Conservation (phyloP, 2,329 filamentous ascomycete genomes). For the Nemania abortiva region DNA sequence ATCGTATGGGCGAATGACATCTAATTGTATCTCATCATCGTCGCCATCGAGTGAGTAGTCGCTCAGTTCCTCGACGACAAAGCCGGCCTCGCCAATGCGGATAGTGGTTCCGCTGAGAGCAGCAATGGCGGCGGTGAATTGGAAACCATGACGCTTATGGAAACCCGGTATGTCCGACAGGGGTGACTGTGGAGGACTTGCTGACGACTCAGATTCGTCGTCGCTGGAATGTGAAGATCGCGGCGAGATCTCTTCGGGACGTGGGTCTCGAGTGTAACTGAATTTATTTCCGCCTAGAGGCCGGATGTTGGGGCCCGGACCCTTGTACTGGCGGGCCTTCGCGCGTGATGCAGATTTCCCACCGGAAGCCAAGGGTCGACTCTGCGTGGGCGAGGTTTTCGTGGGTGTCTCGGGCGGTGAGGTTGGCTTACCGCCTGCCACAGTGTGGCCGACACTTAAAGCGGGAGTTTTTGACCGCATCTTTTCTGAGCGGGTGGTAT, state of each 20-base stretch:
- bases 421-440: slow-evolving; percentile 51
- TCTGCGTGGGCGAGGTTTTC: slow-evolving; percentile 49
- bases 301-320: slow-evolving; percentile 51
- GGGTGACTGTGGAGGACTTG: slow-evolving; percentile 47
- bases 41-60: slow-evolving; percentile 48
- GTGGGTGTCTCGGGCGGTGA: slow-evolving; percentile 59
- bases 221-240: slow-evolving; percentile 50
- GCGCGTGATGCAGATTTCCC: slow-evolving; percentile 40
- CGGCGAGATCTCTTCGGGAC: slow-evolving; percentile 51
- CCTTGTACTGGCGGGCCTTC: slow-evolving; percentile 44
- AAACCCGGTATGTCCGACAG: slow-evolving; percentile 45
- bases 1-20: slow-evolving; percentile 47
- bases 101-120: slow-evolving; percentile 37
- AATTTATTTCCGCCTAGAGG: slow-evolving; percentile 52
- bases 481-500: slow-evolving; percentile 36
- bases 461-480: slow-evolving; percentile 51
- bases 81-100: slow-evolving; percentile 42
- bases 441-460: slow-evolving; percentile 45
- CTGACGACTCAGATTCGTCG: slow-evolving; percentile 46
- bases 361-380: slow-evolving; percentile 44
- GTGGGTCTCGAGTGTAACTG: slow-evolving; percentile 46
- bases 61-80: slow-evolving; percentile 51
- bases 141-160: slow-evolving; percentile 41
- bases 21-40: slow-evolving; percentile 42
- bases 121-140: slow-evolving; percentile 40